Evolutionary conservation across 495 filamentous ascomycete genomes (phyloP), one percentile per base, ranked within the genome.

Genomic region (Annulohypoxylon bovei): DNA sequence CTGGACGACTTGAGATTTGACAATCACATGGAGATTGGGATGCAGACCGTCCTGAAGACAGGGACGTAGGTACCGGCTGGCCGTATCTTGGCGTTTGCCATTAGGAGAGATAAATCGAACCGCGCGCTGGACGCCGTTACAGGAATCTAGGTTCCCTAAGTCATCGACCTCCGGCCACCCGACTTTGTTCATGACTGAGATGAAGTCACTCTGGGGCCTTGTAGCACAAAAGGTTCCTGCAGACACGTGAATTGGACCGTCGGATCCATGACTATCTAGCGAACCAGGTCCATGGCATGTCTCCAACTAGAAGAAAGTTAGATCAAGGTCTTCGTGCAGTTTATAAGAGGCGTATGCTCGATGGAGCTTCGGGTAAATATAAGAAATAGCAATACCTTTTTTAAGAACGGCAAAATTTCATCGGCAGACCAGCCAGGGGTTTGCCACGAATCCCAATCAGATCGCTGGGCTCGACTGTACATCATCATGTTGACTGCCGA

Each of bases 401-500:
- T 84, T 42, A 86, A 32, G 54, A 78, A 81, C 1, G 84, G 83
- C 37, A 84, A 16, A 68, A 88, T 64, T 0, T 85, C 84, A 14
- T 85, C 77, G 5, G 77, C 78, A 20, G 75, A 75, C 86, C 86
- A 88, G 0, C 85, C 86, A 0, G 78, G 75, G 2, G 72, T 79
- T 0, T 79, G 78, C 85, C 84, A 87, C 9, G 76, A 62, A 25
- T 88, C 84, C 47, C 77, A 87, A 56, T 85, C 84, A 22, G 67
- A 76, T 27, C 69, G 53, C 54, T 77, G 77, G 2, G 72, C 69
- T 11, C 76, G 72, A 39, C 32, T 65, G 59, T 78, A 80, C 52
- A 53, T 81, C 81, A 87, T 83, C 49, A 84, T 81, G 72, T 89
- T 90, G n/a, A n/a, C n/a, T n/a, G n/a, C n/a, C n/a, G n/a, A n/a